Evolutionary conservation across 2,329 filamentous ascomycete species (phyloP), one percentile per base, ranked within the genome.

Genomic region (Alternaria incomplexa): DNA sequence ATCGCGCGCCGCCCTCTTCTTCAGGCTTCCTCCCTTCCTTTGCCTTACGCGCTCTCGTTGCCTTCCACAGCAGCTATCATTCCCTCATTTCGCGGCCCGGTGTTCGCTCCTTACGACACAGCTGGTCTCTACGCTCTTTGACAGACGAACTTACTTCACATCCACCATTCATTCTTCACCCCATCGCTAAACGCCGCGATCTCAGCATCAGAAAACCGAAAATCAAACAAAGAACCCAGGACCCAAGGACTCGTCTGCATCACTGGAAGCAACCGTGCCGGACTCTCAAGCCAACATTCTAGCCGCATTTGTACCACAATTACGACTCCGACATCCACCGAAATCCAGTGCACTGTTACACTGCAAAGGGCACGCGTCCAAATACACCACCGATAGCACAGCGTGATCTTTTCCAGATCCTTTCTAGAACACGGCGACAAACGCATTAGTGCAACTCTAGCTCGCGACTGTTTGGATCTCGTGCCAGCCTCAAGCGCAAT

Each of bases 31-130:
- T 72, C 72, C 72, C 69, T 73, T 71, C 68, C 61, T 67, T 71
- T 68, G 62, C 62, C 62, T 66, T 73, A 62, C 69, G 70, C 65
- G 64, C 68, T 65, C 67, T 54, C 36, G 32, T 71, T 71, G 69
- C 62, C 67, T 71, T 71, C 67, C 66, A 63, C 68, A 64, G 63
- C 70, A 70, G 65, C 66, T 64, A 67, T 64, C 65, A 67, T 62
- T 67, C 72, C 58, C 71, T 72, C 71, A 64, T 70, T 73, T 73
- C 68, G 64, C 73, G 70, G 67, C 74, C 74, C 67, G 72, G 74
- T 76, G 77, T 80, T 77, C 78, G 76, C 78, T 81, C 79, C 69
- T 80, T 80, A 79, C 75, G 73, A 75, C 75, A 74, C 72, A 71
- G 73, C 75, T 74, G 69, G 73, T 70, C 66, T 60, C 52, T 64